Base-by-base conservation (phyloP, 1,139 yeast genomes). In the Suhomyces bokatorum region DNA sequence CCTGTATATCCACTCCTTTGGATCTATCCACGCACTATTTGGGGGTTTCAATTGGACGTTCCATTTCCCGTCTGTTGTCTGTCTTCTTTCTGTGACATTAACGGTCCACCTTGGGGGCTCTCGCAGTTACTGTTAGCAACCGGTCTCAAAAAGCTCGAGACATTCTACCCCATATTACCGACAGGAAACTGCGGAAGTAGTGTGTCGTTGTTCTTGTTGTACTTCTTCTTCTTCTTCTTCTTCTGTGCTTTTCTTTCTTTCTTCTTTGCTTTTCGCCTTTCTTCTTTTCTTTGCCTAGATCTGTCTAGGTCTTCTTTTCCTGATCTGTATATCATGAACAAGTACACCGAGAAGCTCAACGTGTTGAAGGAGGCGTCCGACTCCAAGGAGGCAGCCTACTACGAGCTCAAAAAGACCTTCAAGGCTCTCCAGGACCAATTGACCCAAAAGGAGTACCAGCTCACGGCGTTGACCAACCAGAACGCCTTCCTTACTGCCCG, bases 401-500 rank as follows among this genome's bases (percentile, higher is more conserved):
- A 47, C 31, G 57, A 54, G 24, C 45, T 56, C 42, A 53, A 56
- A 39, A 38, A 37, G 32, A 36, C 31, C 6, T 48, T 35, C 16
- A 45, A 45, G n/a, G 30, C 32, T 9, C 41, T 46, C 36, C 48
- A 52, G 34, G 45, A 54, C 26, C 49, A 51, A 35, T 42, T 49
- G 36, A 54, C 50, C 15, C 51, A 52, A 30, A 57, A 55, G 43
- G 60, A 57, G 45, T 51, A 52, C 44, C 40, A 44, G 39, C 29
- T 55, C 13, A 47, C 39, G 8, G 40, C 56, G 4, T 42, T 57
- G 12, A 44, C 47, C 10, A 48, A 44, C 46, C 56, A 56, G 40
- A 45, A 53, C 35, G 32, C 39, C 29, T 50, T 55, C 39, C 40
- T 53, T 22, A 40, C 44, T 6, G 43, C 39, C 9, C 37, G 48